Evolutionary conservation across 495 filamentous ascomycete genomes (phyloP), one percentile per base, ranked within the genome.

Genomic region (Xylaria flabelliformis): DNA sequence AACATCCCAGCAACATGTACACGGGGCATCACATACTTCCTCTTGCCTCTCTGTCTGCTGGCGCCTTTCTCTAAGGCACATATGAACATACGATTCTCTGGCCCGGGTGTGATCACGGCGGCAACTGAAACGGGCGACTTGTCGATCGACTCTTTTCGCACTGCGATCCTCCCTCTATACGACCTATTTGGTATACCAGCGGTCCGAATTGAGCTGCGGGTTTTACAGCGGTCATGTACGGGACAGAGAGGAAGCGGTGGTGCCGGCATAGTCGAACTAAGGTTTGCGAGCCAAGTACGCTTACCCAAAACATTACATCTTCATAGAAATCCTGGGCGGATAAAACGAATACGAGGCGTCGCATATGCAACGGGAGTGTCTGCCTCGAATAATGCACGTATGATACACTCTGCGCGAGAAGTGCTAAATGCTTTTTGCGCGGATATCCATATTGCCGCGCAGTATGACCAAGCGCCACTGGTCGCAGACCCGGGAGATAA

Each of bases 301-400:
- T 84, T 98, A 51, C 95, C 97, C 17, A 97, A 96, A 84, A 98
- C 97, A 56, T 85, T 99, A 78, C 96, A 99, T 80, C 87, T 98
- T 76, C 94, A 95, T 77, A 79, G 86, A 8, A 83, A 79, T n/a
- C 87, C 94, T 0, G 96, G 96, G 4, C 84, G 93, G 65, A 92
- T 99, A 70, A 96, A 95, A 85, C 87, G 90, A 74, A 90, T 99
- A 66, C 88, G 97, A 67, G 96, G 96, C 61, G 95, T 98, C 2
- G 95, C 95, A 26, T 98, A 98, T 81, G 91, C 92, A 34, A 93
- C 92, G 4, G 96, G 96, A 34, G 93, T 98, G 1, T 90, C 91
- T 10, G 95, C 90, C 0, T 93, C 92, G 58, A 97, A 97, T 74
- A 99, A 98, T 80, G 92, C 93, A 63, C 87, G 96, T 64, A 96